Percentiles rank a stretch among this genome's conserved stretches.
phyloP scores from a whole-genome alignment of 2,329 filamentous ascomycete species.

The Aspergillus sp. region DNA sequence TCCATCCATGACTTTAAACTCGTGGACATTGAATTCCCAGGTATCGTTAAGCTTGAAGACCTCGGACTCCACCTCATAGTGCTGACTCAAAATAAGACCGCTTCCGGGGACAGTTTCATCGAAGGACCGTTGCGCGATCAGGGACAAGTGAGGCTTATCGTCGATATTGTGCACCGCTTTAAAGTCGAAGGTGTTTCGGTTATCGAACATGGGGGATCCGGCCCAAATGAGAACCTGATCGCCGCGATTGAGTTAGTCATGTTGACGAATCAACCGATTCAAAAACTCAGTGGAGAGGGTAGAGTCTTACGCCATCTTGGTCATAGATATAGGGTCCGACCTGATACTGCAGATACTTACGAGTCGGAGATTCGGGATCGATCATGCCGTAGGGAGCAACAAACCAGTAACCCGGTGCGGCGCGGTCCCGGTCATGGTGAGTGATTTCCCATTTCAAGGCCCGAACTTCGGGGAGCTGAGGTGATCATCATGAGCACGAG shows the following conservation, averaged over 20 bases:
- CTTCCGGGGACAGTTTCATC: constrained; percentile 45
- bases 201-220: constrained; percentile 48
- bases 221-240: constrained; percentile 45
- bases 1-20: constrained; percentile 38
- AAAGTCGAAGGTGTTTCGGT: constrained; percentile 50
- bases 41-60: constrained; percentile 33
- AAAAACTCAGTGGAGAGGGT: neutral
- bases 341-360: constrained; percentile 43
- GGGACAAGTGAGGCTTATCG: constrained; percentile 49
- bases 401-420: constrained; percentile 52
- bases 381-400: constrained; percentile 48
- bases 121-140: constrained; percentile 37
- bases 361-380: constrained; percentile 27
- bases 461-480: constrained; percentile 28
- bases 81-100: constrained; percentile 51
- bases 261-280: no score
- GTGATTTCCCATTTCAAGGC: constrained; percentile 33
- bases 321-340: constrained; percentile 55
- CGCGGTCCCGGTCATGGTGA: constrained; percentile 27
- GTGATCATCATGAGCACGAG: neutral
- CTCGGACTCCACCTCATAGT: constrained; percentile 48
- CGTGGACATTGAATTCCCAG: constrained; percentile 40
- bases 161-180: constrained; percentile 46
- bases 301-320: constrained; percentile 44
- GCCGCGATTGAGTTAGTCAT: neutral